Base-by-base conservation (phyloP, 2,329 filamentous ascomycete genomes). In the Anisogramma anomala region DNA sequence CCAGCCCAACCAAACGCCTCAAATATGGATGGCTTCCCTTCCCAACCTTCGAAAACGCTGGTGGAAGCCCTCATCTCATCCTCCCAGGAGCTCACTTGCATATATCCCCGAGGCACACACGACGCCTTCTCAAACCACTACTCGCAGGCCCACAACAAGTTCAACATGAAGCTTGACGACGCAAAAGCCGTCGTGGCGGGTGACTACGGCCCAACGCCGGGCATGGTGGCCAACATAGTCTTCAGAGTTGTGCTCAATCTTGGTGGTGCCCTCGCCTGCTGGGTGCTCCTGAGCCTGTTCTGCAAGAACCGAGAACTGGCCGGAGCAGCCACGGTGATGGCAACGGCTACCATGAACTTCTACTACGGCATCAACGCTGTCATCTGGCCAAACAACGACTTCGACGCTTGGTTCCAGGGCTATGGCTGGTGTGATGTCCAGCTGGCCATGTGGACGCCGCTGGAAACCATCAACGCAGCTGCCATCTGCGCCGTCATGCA, bases 401-500 rank as follows among this genome's bases (percentile, higher is more conserved):
- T 68, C 43, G 51, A 50, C 23, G 47, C 46, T 25, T 77, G 73
- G 72, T 75, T 61, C 59, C 55, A 61, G 3, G 74, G 73, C 37
- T 53, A 59, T 18, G 71, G 69, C 14, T 64, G 70, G 55, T 78
- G 74, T 50, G 73, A 78, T 49, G 8, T 74, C 25, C 62, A 70
- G 49, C 52, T 56, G 7, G 67, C 64, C 48, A 34, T 60, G 7
- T 35, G 39, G 15, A 55, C 51, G n/a, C 55, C 61, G 3, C 43
- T 66, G 19, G 52, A 63, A 30, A 64, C 65, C 1, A 50, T 69
- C 31, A 76, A 66, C 52, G 61, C 62, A 30, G 66, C 67, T n/a
- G 66, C 67, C 26, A 58, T 74, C 33, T 66, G 74, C 37, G 67
- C 69, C 52, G 67, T 74, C 43, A 70, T 76, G 64, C 65, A 66